Base-by-base conservation (phyloP, 73 alveolate species). In the Paramecium octaurelia region DNA sequence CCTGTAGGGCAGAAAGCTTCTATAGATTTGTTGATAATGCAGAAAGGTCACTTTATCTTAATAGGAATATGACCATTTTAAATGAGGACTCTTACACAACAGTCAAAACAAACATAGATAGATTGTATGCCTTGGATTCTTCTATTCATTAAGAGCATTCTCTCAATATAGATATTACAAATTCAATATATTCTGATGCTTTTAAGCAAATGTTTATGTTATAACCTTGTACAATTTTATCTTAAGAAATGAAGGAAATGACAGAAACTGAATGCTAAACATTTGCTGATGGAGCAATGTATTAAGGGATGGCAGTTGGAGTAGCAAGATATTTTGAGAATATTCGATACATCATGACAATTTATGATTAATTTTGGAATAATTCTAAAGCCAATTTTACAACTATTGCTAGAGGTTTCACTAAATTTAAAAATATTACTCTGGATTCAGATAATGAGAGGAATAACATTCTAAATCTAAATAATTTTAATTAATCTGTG, bases 251-350 rank as follows among this genome's bases (percentile, higher is more conserved):
- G 58, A 18, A 73, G 23, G 94, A 83, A 89, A 59, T 70, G 43
- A 73, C 70, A 21, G 58, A 69, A 12, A 85, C 46, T 70, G 92
- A 29, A 46, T 89, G 94, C 29, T 29, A 71, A 71, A 24, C 83
- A 11, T 89, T 89, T 89, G 94, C 94, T 38, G 94, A 89, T 31
- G 88, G 88, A 23, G 77, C 92, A 2, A 83, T 89, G 58, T 69
- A 59, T 73, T 46, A 89, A 73, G 94, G 94, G 31, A 89, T 89
- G 94, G 94, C 94, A 14, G 94, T 89, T 40, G 94, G 92, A 70
- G 14, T 89, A 71, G 88, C 94, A 21, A 42, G 94, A 16, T 89
- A 89, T 46, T 89, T 89, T 35, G 94, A 89, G 50, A 89, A 89
- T 89, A 9, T 89, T 2, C 36, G 94, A 89, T 89, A 69, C 8